Conservation (phyloP, 164 flowering plant genomes). For the Piper longum region DNA sequence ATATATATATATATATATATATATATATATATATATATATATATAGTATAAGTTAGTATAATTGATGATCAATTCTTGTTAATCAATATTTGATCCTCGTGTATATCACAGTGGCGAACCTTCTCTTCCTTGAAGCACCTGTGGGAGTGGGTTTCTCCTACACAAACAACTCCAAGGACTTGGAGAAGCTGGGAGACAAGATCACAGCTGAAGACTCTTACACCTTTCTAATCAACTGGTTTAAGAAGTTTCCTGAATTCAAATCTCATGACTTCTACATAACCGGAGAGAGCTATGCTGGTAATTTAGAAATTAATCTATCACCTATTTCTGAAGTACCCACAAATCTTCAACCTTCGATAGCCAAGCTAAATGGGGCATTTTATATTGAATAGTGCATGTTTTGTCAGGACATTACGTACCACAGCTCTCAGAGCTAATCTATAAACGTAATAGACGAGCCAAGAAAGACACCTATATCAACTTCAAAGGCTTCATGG, state of each 20-base stretch:
- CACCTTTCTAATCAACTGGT: constrained; percentile 31
- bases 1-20: too few relatives aligned
- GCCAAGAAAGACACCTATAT: constrained; percentile 23
- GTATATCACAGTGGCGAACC: constrained; percentile 8
- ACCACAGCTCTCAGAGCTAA: constrained; percentile 58
- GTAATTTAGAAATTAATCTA: constrained; percentile 12
- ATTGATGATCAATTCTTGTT: too few relatives aligned
- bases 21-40: too few relatives aligned
- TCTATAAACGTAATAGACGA: constrained; percentile 42
- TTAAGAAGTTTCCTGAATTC: too few relatives aligned
- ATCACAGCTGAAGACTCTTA: constrained; percentile 48
- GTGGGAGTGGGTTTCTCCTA: constrained; percentile 17
- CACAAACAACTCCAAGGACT: constrained; percentile 7
- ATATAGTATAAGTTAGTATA: too few relatives aligned
- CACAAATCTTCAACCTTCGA: background rate
- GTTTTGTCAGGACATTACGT: constrained; percentile 43
- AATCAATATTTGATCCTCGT: too few relatives aligned
- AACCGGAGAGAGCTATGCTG: constrained; percentile 60
- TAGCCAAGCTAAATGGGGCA: background rate
- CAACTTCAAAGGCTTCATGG: constrained; percentile 66
- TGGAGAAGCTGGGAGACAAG: constrained; percentile 4
- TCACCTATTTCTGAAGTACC: too few relatives aligned
- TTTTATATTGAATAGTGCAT: background rate
- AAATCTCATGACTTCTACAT: too few relatives aligned
- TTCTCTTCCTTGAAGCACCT: constrained; percentile 15